Base-by-base conservation (phyloP, 2,329 filamentous ascomycete genomes). In the Fusarium sp. region DNA sequence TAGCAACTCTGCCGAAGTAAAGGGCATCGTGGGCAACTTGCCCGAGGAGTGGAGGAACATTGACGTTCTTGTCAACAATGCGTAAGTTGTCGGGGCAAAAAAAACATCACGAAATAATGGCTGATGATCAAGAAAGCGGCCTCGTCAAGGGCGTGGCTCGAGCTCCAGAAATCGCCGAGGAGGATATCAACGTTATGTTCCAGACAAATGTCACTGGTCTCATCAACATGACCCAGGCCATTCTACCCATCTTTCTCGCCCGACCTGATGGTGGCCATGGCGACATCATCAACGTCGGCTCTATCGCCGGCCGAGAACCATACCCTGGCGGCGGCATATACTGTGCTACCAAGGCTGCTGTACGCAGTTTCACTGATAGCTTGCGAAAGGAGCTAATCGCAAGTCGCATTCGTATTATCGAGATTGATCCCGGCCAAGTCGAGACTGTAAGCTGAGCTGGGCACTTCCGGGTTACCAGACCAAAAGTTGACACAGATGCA, bases 231-330 rank as follows among this genome's bases (percentile, higher is more conserved):
- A 98, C 96, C 1, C 96, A 99, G 84, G 93, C 93, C 46, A 85
- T 98, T 43, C 81, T 98, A 19, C 89, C 92, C 54, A 90, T 94
- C 78, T 97, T 94, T 85, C 91, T 93, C 80, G 84, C 88, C 74
- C 92, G 87, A 80, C 88, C 82, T 77, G 86, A 95, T 59, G 91
- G 92, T 62, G 94, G 94, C 60, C 84, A 87, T 44, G 95, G 95
- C 74, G 96, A 98, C 78, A 94, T 99, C 78, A 97, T 99, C 83
- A 98, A 98, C 77, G 83, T 98, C 76, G 94, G 94, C 66, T 94
- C 91, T 72, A 94, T 97, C 77, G 94, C 94, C n/a, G 80, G 93
- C 30, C 88, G 94, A 45, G 94, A 97, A 74, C 87, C 93, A 13
- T 98, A 97, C 79, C 84, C 89, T 2, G 93, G 93, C 51, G 94